phyloP scores from a whole-genome alignment of 31 red algal genomes.

The Endocladia muricata region DNA sequence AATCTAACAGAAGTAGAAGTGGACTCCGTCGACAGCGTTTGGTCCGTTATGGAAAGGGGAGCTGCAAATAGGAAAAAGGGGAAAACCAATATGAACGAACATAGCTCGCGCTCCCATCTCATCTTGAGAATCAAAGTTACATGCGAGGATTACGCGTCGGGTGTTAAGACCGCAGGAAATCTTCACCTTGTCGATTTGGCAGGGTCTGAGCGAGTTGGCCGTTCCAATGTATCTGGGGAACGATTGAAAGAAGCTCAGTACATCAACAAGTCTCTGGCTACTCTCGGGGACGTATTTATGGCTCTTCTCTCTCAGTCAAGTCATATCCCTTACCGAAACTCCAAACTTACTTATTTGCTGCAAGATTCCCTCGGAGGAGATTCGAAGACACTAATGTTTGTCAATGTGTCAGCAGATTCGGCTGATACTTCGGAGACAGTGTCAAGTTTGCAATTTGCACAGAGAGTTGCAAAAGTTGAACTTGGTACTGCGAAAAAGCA shows the following conservation, averaged over 20 bases:
- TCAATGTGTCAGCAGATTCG: constrained; percentile 85
- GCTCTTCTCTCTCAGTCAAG: constrained; percentile 56
- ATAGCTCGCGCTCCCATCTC: constrained; percentile 92
- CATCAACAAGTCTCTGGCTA: constrained; percentile 98
- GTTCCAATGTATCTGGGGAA: constrained; percentile 81
- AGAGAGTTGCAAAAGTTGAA: constrained; percentile 73
- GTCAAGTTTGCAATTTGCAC: constrained; percentile 89
- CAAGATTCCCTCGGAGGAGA: constrained; percentile 98
- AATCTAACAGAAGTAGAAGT: constrained; percentile 75
- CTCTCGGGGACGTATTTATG: constrained; percentile 88
- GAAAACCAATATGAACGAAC: constrained; percentile 89
- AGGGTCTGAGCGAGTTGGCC: constrained; percentile 87
- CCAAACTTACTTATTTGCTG: constrained; percentile 89
- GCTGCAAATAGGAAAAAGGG: constrained; percentile 76
- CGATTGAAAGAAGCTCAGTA: constrained; percentile 91
- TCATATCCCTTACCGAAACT: constrained; percentile 96
- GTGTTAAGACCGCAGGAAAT: constrained; percentile 54
- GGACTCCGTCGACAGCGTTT: constrained; percentile 61
- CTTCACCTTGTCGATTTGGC: constrained; percentile 97
- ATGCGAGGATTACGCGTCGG: constrained; percentile 57
- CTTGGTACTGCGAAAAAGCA: constrained; percentile 53
- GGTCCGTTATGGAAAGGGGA: constrained; percentile 73
- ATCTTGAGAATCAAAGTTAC: constrained; percentile 82
- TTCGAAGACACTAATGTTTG: constrained; percentile 99
- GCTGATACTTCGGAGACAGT: constrained; percentile 76